A percentile compares a stretch with the other conserved stretches of the same genome.
Conservation (phyloP, 2,329 filamentous ascomycete species). For the Thelonectria discophora region DNA sequence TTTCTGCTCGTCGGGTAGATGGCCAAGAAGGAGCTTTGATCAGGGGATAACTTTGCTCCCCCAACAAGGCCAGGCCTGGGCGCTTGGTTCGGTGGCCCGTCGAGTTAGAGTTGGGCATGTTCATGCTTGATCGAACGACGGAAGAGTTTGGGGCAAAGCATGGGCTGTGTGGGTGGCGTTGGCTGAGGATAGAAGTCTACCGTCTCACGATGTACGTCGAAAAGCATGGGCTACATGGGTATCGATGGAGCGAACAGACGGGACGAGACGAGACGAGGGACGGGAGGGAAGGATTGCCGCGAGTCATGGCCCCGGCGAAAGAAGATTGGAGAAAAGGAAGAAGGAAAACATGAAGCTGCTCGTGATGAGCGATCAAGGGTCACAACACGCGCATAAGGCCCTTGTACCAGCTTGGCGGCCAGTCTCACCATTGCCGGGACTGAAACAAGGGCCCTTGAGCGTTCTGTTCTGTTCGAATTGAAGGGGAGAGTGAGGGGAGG, state of each 20-base stretch:
- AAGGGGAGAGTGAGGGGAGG: neutral
- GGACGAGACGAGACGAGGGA: neutral
- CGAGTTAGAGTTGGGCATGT: conserved; percentile 1
- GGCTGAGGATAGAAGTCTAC: no score
- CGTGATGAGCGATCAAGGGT: neutral
- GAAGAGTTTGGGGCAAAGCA: conserved; percentile 1
- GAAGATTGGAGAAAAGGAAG: neutral
- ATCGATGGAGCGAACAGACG: conserved; percentile 1
- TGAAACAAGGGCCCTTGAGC: conserved; percentile 13
- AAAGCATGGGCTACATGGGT: neutral
- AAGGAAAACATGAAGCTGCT: no score
- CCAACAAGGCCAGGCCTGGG: neutral
- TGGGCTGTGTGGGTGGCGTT: neutral
- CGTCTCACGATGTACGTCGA: no score
- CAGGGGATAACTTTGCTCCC: no score
- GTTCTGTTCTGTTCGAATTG: neutral
- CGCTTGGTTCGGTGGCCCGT: neutral
- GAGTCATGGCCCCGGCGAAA: conserved; percentile 25
- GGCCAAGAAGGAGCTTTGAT: conserved; percentile 9
- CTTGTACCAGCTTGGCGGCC: neutral
- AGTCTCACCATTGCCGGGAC: conserved; percentile 18
- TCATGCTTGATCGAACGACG: conserved; percentile 10
- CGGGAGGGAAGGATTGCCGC: conserved; percentile 1
- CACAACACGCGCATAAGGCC: neutral
- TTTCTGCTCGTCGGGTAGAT: neutral